Evolutionary conservation across 257 asterid species (phyloP).

Genomic region (Scutellaria minor): DNA sequence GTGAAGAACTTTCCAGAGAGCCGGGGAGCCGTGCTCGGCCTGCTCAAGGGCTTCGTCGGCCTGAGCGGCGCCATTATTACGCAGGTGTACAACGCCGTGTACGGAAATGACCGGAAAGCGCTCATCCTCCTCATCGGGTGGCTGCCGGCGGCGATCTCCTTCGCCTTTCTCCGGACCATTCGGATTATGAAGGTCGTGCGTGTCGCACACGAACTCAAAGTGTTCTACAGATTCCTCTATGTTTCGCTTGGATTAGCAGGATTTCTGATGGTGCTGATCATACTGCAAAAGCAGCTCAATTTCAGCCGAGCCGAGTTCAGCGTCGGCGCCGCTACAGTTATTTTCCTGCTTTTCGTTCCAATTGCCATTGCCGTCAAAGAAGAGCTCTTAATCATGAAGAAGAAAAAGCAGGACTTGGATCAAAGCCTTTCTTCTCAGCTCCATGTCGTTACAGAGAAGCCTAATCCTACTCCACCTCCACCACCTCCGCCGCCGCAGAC

Average conservation of each 20-base stretch:
- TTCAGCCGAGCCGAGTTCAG: constrained; percentile 43
- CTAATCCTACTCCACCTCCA: neutral
- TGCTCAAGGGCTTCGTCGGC: constrained; percentile 62
- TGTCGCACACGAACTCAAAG: constrained; percentile 50
- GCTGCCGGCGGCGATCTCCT: constrained; percentile 60
- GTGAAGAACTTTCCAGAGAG: constrained; percentile 84
- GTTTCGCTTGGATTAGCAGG: constrained; percentile 57
- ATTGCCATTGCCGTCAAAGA: constrained; percentile 42
- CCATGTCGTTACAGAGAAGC: constrained; percentile 40
- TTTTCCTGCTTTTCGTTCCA: constrained; percentile 43
- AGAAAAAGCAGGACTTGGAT: constrained; percentile 35
- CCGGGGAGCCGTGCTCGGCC: constrained; percentile 56
- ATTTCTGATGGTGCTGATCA: constrained; percentile 49
- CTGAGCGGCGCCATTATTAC: constrained; percentile 63
- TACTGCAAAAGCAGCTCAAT: constrained; percentile 40
- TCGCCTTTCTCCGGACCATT: constrained; percentile 51
- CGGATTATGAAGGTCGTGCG: constrained; percentile 50
- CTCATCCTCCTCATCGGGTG: constrained; percentile 61
- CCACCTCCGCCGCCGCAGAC: neutral
- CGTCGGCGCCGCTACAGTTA: constrained; percentile 37
- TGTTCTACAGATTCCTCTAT: constrained; percentile 52
- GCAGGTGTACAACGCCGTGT: constrained; percentile 50
- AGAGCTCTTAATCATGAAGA: constrained; percentile 30
- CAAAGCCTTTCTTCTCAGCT: constrained; percentile 26
- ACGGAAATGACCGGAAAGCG: constrained; percentile 43